phyloP scores from a whole-genome alignment of 2,329 filamentous ascomycete species.

The Trichoderma citrinoviride region DNA sequence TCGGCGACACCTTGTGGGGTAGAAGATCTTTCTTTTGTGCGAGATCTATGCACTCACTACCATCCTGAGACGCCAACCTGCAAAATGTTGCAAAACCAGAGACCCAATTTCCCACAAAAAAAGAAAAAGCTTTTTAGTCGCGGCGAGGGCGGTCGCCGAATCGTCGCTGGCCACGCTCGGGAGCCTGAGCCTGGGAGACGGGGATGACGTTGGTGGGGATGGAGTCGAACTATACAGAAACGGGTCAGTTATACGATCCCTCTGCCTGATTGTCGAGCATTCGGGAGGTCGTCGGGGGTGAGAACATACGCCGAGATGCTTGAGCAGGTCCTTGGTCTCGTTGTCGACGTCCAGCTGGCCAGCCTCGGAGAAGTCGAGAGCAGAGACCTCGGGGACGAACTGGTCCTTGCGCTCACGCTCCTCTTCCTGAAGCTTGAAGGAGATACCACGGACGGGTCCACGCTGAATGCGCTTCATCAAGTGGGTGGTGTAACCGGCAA shows the following conservation, averaged over 20 bases:
- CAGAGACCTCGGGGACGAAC: slow-evolving; percentile 98
- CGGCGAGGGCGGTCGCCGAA: slow-evolving; percentile 63
- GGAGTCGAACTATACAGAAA: slow-evolving; percentile 75
- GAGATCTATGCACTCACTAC: slow-evolving; percentile 59
- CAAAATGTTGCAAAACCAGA: slow-evolving; percentile 45
- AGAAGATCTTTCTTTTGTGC: slow-evolving; percentile 53
- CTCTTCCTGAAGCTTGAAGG: slow-evolving; percentile 99
- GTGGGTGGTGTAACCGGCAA: slow-evolving; percentile 97
- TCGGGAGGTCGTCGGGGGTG: background rate
- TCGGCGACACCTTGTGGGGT: slow-evolving; percentile 85
- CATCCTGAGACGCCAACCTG: slow-evolving; percentile 57
- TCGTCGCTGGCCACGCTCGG: slow-evolving; percentile 74
- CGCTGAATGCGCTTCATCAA: slow-evolving; percentile 99
- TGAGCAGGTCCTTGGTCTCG: slow-evolving; percentile 98
- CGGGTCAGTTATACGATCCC: background rate
- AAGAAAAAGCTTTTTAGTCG: slow-evolving; percentile 37
- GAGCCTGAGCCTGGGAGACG: slow-evolving; percentile 82
- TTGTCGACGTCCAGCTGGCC: slow-evolving; percentile 92
- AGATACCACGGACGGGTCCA: slow-evolving; percentile 98
- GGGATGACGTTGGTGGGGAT: slow-evolving; percentile 95
- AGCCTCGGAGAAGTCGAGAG: slow-evolving; percentile 95
- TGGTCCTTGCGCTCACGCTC: slow-evolving; percentile 99
- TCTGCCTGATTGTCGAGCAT: background rate
- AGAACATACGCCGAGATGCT: slow-evolving; percentile 91
- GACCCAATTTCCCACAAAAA: slow-evolving; percentile 38